phyloP scores from a whole-genome alignment of 2,329 filamentous ascomycete species.

The Zymoseptoria ardabiliae region DNA sequence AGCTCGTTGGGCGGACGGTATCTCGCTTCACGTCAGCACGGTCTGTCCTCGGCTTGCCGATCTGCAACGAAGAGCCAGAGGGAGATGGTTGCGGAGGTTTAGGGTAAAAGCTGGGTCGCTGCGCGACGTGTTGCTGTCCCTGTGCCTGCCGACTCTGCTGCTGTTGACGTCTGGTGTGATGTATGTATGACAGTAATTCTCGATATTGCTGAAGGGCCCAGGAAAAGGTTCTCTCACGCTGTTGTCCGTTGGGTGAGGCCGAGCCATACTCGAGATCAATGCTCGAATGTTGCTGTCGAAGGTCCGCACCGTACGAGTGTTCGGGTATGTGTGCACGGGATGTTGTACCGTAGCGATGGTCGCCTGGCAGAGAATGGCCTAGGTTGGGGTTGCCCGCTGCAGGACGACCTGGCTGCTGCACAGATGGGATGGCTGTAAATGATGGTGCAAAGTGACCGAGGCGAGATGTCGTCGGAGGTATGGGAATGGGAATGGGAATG shows the following conservation, averaged over 20 bases:
- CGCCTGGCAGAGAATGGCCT: background rate
- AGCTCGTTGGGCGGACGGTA: slow-evolving; percentile 8
- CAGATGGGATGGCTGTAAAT: background rate
- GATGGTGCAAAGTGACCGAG: slow-evolving; percentile 9
- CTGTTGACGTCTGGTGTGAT: slow-evolving; percentile 37
- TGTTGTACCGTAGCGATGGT: background rate
- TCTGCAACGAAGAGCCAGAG: slow-evolving; percentile 39
- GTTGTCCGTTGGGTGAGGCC: slow-evolving; percentile 36
- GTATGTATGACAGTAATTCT: slow-evolving; percentile 42
- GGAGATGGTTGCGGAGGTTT: slow-evolving; percentile 53
- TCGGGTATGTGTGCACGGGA: background rate
- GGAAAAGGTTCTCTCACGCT: slow-evolving; percentile 39
- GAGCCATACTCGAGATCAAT: slow-evolving; percentile 33
- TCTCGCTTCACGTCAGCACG: background rate
- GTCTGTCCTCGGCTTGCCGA: slow-evolving; percentile 6
- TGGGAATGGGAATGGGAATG: slow-evolving; percentile 4
- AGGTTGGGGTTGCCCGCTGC: background rate
- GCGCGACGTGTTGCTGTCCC: slow-evolving; percentile 34
- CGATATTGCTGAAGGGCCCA: slow-evolving; percentile 43
- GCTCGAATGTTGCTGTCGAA: background rate
- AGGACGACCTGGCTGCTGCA: background rate
- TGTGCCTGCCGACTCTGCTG: slow-evolving; percentile 33
- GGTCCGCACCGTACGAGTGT: background rate
- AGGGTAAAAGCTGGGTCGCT: slow-evolving; percentile 53
- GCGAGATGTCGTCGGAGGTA: slow-evolving; percentile 7